Conservation (phyloP, 495 filamentous ascomycete species). For the Xylona heveae region DNA sequence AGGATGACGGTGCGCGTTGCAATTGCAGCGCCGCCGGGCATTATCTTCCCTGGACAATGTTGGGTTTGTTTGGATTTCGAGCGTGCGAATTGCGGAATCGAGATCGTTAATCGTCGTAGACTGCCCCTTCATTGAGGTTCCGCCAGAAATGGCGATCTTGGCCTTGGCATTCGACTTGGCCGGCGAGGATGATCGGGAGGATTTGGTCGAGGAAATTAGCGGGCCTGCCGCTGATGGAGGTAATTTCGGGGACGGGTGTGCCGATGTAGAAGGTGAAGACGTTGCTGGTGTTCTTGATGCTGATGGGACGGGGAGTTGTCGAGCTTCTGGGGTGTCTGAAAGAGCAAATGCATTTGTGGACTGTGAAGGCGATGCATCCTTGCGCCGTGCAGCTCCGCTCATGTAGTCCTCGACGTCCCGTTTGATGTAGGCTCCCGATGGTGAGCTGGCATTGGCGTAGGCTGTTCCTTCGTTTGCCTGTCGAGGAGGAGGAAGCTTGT, state of each 20-base stretch:
- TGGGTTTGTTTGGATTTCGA: constrained; percentile 82
- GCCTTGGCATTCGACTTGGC: constrained; percentile 36
- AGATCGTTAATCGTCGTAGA: constrained; percentile 62
- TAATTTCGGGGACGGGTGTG: constrained; percentile 22
- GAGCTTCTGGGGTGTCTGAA: constrained; percentile 17
- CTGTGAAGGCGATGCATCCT: constrained; percentile 11
- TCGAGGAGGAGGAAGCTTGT: constrained; percentile 37
- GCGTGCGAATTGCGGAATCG: constrained; percentile 72
- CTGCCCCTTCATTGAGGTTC: constrained; percentile 53
- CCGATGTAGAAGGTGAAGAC: constrained; percentile 17
- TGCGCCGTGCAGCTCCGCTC: constrained; percentile 15
- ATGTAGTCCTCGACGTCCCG: constrained; percentile 43
- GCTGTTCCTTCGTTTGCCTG: constrained; percentile 25
- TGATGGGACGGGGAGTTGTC: constrained; percentile 15
- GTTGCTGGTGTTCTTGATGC: no score
- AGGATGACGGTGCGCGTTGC: constrained; percentile 68
- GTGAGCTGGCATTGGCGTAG: constrained; percentile 18
- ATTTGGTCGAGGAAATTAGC: constrained; percentile 37
- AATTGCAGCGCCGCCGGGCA: constrained; percentile 49
- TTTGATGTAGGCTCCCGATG: constrained; percentile 38
- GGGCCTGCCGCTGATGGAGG: constrained; percentile 53
- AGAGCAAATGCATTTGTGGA: constrained; percentile 18
- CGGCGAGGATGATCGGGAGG: background rate
- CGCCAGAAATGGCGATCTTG: constrained; percentile 43
- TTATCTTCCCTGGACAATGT: constrained; percentile 24